A percentile compares a stretch with the other conserved stretches of the same genome.
Conservation (phyloP, 2,329 filamentous ascomycete genomes). For the Aspergillus spinulosporus region DNA sequence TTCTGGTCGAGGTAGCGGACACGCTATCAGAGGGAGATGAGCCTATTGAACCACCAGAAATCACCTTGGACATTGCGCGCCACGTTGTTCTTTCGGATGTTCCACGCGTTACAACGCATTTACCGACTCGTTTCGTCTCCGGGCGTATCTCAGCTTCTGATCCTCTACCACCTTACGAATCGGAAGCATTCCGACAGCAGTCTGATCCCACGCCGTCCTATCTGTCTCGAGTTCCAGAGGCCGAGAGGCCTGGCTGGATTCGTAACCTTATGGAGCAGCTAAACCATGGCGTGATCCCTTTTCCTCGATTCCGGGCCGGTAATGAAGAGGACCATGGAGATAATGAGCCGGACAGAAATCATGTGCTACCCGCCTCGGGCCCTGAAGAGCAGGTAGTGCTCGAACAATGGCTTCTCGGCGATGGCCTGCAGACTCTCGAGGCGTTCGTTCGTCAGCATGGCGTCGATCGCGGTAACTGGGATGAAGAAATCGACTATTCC, state of each 20-base stretch:
- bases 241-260: slow-evolving; percentile 37
- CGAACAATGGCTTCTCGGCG: slow-evolving; percentile 35
- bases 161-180: slow-evolving; percentile 69
- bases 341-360: slow-evolving; percentile 18
- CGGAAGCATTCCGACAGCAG: slow-evolving; percentile 39
- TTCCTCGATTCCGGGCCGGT: slow-evolving; percentile 25
- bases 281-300: slow-evolving; percentile 31
- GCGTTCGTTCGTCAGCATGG: slow-evolving; percentile 41
- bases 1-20: slow-evolving; percentile 70
- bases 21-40: slow-evolving; percentile 49
- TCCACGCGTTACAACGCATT: slow-evolving; percentile 66
- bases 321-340: slow-evolving; percentile 23
- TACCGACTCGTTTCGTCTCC: slow-evolving; percentile 66
- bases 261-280: slow-evolving; percentile 39
- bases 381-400: slow-evolving; percentile 31
- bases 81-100: slow-evolving; percentile 78
- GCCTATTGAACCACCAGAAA: slow-evolving; percentile 47
- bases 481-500: slow-evolving; percentile 35
- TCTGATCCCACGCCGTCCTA: slow-evolving; percentile 37
- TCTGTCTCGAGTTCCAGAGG: slow-evolving; percentile 32
- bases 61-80: slow-evolving; percentile 63
- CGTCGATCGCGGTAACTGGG: slow-evolving; percentile 46
- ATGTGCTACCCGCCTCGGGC: slow-evolving; percentile 24
- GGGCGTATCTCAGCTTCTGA: slow-evolving; percentile 74
- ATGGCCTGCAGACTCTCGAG: slow-evolving; percentile 36